These are phyloP conservation scores for Dictyostelium intermedium DNA, from an alignment of 78 protist species.

Conservation along the genomic window DNA sequence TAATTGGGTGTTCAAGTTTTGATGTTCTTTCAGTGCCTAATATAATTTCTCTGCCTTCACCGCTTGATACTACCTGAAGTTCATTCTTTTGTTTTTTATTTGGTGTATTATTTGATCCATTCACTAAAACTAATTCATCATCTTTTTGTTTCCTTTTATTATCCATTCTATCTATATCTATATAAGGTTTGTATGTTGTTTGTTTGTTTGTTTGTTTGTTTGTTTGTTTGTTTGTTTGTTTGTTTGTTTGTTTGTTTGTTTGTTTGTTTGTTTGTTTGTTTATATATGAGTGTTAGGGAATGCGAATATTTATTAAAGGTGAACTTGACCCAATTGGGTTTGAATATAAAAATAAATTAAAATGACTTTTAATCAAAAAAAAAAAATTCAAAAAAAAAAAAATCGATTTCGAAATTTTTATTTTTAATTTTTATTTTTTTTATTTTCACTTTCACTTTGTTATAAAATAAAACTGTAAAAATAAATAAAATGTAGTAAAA, in stretches of 20 bases:
- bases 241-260: no score
- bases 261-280: no score
- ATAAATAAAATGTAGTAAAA: not conserved
- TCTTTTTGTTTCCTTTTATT: conserved; percentile 30
- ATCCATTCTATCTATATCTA: not conserved
- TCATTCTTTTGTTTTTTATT: conserved; percentile 37
- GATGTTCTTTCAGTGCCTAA: conserved; percentile 86
- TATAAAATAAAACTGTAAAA: no score
- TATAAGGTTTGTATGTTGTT: not conserved
- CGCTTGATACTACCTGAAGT: not conserved
- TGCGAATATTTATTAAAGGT: no score
- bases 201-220: no score
- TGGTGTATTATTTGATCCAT: not conserved
- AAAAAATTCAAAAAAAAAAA: no score
- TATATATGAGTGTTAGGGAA: no score
- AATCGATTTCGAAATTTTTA: no score
- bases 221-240: no score
- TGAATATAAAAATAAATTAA: not conserved
- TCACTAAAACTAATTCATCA: not conserved
- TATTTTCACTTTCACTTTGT: no score
- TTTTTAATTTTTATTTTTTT: no score
- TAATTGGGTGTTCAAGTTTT: conserved; percentile 77
- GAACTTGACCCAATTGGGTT: not conserved
- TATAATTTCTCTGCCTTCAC: conserved; percentile 45
- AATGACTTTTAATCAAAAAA: not conserved